Percentiles rank a stretch among this genome's conserved stretches.
phyloP scores from a whole-genome alignment of 106 monocot genomes.

The Dactylorhiza incarnata region DNA sequence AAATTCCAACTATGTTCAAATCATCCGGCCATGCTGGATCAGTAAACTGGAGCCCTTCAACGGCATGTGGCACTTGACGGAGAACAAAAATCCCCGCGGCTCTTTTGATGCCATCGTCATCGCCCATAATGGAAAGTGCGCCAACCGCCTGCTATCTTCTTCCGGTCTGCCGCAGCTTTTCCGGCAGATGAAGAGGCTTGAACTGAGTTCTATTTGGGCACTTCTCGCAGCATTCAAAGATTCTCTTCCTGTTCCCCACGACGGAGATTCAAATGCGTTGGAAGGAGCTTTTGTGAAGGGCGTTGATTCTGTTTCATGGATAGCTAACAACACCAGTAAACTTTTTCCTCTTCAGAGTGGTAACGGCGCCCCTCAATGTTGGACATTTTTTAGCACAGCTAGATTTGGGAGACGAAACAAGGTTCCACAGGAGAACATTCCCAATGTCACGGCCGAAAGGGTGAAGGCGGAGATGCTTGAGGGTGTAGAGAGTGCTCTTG shows the following conservation, averaged over 20 bases:
- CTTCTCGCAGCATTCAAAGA: constrained; percentile 94
- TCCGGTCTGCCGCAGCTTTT: constrained; percentile 77
- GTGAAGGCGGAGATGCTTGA: constrained; percentile 80
- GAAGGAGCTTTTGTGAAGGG: constrained; percentile 94
- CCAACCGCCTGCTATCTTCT: constrained; percentile 71
- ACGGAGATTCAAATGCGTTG: constrained; percentile 17
- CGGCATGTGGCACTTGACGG: constrained; percentile 79
- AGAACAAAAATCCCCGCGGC: constrained; percentile 63
- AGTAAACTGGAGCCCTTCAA: constrained; percentile 90
- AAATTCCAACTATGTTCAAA: constrained; percentile 26
- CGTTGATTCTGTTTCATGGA: constrained; percentile 82
- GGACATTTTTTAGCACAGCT: constrained; percentile 90
- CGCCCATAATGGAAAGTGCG: constrained; percentile 99
- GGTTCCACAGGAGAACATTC: constrained; percentile 95
- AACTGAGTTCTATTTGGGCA: constrained; percentile 91
- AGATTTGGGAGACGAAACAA: constrained; percentile 78
- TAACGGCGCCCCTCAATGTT: constrained; percentile 43
- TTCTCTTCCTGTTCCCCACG: constrained; percentile 41
- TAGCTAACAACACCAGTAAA: constrained; percentile 81
- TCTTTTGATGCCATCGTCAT: constrained; percentile 88
- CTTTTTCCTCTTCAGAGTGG: constrained; percentile 35
- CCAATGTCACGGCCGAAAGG: constrained; percentile 63
- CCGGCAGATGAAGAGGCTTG: constrained; percentile 90
- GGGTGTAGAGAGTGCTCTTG: constrained; percentile 79
- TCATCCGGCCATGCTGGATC: constrained; percentile 94